Evolutionary conservation across 2,329 filamentous ascomycete species (phyloP).

Genomic region (Trichoderma sp.): DNA sequence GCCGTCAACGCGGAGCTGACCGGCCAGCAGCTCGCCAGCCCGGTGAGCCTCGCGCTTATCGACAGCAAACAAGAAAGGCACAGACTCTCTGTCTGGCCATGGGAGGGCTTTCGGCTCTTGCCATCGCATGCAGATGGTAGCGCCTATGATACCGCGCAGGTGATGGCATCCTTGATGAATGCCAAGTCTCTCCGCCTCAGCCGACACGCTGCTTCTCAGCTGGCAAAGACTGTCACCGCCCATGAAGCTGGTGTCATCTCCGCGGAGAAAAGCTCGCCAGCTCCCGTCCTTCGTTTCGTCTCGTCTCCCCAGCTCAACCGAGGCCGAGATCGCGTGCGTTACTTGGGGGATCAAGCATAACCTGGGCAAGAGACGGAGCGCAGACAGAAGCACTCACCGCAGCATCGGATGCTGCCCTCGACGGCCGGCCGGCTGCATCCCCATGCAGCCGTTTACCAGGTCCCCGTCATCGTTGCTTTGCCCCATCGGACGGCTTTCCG

Average conservation of each 20-base stretch:
- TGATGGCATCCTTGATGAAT: background rate
- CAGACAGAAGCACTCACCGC: background rate
- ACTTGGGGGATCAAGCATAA: background rate
- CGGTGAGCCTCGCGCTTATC: background rate
- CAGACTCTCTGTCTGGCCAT: background rate
- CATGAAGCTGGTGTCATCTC: background rate
- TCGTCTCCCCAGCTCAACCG: background rate
- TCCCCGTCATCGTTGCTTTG: background rate
- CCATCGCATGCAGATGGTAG: background rate
- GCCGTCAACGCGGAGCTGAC: background rate
- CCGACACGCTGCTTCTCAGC: background rate
- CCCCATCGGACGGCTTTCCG: background rate
- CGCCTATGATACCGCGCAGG: background rate
- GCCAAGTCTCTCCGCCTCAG: background rate
- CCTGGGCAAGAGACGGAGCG: background rate
- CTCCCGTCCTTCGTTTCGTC: background rate
- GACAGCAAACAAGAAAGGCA: background rate
- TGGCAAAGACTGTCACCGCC: background rate
- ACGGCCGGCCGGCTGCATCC: too few relatives aligned
- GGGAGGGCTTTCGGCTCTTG: background rate
- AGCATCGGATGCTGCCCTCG: too few relatives aligned
- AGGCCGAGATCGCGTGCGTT: background rate
- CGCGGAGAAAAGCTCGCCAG: background rate
- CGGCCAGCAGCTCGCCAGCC: background rate
- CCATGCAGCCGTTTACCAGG: background rate